A percentile compares a stretch with the other conserved stretches of the same genome.
These are phyloP conservation scores for Cryphonectria parasitica DNA, from an alignment of 2,329 filamentous ascomycete species.

Conservation along the genomic window DNA sequence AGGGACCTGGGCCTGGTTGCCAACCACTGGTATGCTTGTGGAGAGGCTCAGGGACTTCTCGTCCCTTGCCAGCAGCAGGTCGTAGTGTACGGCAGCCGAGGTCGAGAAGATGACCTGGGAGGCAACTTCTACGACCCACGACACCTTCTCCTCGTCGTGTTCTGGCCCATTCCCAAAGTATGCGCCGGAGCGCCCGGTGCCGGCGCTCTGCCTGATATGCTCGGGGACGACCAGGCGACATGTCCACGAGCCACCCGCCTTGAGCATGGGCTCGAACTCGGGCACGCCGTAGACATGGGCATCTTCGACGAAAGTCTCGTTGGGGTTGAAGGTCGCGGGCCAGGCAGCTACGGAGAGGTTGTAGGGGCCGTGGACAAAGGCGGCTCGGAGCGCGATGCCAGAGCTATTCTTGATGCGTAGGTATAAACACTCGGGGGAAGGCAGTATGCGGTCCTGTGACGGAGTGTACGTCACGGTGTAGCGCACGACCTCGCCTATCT, in stretches of 20 bases:
- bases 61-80: conserved; percentile 84
- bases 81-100: conserved; percentile 85
- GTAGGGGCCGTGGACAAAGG: conserved; percentile 96
- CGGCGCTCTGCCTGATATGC: conserved; percentile 69
- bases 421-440: conserved; percentile 78
- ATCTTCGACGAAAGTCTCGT: conserved; percentile 69
- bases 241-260: conserved; percentile 87
- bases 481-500: conserved; percentile 91
- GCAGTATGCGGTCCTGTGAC: conserved; percentile 84
- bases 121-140: conserved; percentile 89
- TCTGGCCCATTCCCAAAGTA: conserved; percentile 50
- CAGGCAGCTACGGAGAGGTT: conserved; percentile 87
- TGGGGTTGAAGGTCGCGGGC: conserved; percentile 80
- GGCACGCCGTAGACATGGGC: conserved; percentile 75
- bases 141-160: conserved; percentile 62
- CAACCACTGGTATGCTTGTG: conserved; percentile 50
- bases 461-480: conserved; percentile 93
- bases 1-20: conserved; percentile 51
- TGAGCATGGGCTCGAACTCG: conserved; percentile 94
- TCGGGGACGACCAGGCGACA: conserved; percentile 81
- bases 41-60: conserved; percentile 77
- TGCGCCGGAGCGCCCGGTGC: conserved; percentile 45
- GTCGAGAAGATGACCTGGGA: conserved; percentile 94
- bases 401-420: conserved; percentile 92
- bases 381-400: conserved; percentile 86